Conservation (phyloP, 2,329 filamentous ascomycete species). For the Pseudogymnoascus sp. region DNA sequence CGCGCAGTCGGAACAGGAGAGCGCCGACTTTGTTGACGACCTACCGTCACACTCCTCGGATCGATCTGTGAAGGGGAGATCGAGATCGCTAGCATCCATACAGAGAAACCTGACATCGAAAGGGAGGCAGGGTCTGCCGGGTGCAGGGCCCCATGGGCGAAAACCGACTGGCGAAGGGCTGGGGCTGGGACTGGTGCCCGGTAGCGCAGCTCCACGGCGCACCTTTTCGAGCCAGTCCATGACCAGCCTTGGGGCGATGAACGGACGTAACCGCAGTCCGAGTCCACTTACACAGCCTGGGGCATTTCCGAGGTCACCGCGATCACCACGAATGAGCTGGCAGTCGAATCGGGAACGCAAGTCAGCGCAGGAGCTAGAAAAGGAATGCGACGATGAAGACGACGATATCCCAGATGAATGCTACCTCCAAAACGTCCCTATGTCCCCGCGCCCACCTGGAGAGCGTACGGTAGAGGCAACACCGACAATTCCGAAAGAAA, state of each 20-base stretch:
- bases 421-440: conserved; percentile 72
- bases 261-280: conserved; percentile 24
- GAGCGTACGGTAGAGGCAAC: conserved; percentile 48
- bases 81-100: background rate
- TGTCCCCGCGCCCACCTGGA: conserved; percentile 59
- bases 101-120: conserved; percentile 27
- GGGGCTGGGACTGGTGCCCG: conserved; percentile 24
- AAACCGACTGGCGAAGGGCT: conserved; percentile 17
- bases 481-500: conserved; percentile 34
- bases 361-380: conserved; percentile 61
- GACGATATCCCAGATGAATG: conserved; percentile 74
- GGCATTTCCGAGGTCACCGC: conserved; percentile 22
- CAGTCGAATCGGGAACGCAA: conserved; percentile 59
- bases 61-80: background rate
- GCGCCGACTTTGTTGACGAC: conserved; percentile 21
- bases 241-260: conserved; percentile 8
- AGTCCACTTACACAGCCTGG: conserved; percentile 21
- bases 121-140: conserved; percentile 19
- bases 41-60: background rate
- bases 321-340: conserved; percentile 56
- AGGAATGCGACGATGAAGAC: conserved; percentile 69
- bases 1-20: conserved; percentile 25
- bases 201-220: background rate
- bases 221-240: background rate
- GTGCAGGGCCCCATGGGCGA: conserved; percentile 21